Base-by-base conservation (phyloP, 23 red algal genomes). In the Gracilaria gracilis region DNA sequence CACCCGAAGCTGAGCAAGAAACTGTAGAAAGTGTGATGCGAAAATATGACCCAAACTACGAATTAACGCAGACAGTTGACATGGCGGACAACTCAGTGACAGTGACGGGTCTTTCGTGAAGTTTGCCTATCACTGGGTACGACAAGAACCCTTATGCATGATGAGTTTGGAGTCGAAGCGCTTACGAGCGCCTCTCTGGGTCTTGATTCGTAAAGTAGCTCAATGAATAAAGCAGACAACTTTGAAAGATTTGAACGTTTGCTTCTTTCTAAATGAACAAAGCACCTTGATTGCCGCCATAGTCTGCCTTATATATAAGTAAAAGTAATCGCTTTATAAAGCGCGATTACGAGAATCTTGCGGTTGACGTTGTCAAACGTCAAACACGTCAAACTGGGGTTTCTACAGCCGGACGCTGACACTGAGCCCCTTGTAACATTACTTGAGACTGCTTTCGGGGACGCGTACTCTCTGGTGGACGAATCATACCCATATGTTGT, bases 401-500 rank as follows among this genome's bases (percentile, higher is more conserved):
- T 99, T 72, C 65, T 99, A 62, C 91, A 91, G 14, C 59, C 80
- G 25, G 88, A 90, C 61, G 85, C 84, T 11, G 93, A 96, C 57
- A 90, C 93, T 34, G 71, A 62, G 44, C 83, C 94, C 31, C 78
- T 98, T 15, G 92, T 76, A 20, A 89, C 90, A 70, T 54, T 91
- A 58, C 39, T 99, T 38, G 67, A 78, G 37, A 33, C 51, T 11
- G 97, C 97, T 4, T 99, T 99, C 49, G 79, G 79, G 11, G 89
- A 86, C 86, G 83, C 65, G 57, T 78, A 47, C 48, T 95, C 19
- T 82, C 88, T 6, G 82, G 94, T 99, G 19, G 97, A 96, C 67
- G 89, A 91, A 32, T 91, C 93, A 25, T 96, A 95, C 71, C 97
- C 97, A 0, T 99, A 93, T 88, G 95, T 99, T 9, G 85, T 94